Conservation (phyloP, 768 basidiomycete genomes). For the Chlorophyllum brunneum region DNA sequence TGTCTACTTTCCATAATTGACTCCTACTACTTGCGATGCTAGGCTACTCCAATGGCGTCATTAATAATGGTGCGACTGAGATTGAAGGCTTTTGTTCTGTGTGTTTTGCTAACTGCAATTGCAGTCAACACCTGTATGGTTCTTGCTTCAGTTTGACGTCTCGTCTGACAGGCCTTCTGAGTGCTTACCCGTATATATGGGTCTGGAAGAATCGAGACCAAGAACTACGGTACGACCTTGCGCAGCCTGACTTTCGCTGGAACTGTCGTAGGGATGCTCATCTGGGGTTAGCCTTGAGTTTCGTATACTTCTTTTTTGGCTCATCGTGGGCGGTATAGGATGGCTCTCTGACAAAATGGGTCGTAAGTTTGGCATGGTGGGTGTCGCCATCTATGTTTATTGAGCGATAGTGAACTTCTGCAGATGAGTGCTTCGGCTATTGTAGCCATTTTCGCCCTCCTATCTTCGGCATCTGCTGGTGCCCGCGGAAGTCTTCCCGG, state of each 20-base stretch:
- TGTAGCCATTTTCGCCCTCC: conserved; percentile 77
- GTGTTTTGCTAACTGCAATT: background rate
- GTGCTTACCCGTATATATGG: conserved; percentile 75
- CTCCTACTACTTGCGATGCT: background rate
- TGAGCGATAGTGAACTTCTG: too few relatives aligned
- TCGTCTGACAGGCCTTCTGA: conserved; percentile 21
- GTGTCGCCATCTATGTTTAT: too few relatives aligned
- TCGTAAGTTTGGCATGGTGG: conserved; percentile 83
- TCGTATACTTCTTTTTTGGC: background rate
- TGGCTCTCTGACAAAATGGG: conserved; percentile 85
- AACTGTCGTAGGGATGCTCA: conserved; percentile 81
- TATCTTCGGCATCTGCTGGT: conserved; percentile 82
- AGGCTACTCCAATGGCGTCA: conserved; percentile 82
- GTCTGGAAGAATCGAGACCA: conserved; percentile 37
- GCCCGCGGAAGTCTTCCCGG: conserved; percentile 68
- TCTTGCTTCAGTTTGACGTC: background rate
- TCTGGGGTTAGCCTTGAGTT: conserved; percentile 47
- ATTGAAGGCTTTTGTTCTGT: conserved; percentile 15
- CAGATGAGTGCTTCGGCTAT: conserved; percentile 82
- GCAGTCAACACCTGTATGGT: conserved; percentile 66
- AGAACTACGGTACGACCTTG: conserved; percentile 62
- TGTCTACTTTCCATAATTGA: background rate
- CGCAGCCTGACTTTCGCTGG: conserved; percentile 79
- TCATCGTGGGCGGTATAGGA: too few relatives aligned
- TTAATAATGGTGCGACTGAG: conserved; percentile 73